These are phyloP conservation scores for Phaeosphaeriaceae sp. DNA, from an alignment of 2,329 filamentous ascomycete species.

Conservation along the genomic window DNA sequence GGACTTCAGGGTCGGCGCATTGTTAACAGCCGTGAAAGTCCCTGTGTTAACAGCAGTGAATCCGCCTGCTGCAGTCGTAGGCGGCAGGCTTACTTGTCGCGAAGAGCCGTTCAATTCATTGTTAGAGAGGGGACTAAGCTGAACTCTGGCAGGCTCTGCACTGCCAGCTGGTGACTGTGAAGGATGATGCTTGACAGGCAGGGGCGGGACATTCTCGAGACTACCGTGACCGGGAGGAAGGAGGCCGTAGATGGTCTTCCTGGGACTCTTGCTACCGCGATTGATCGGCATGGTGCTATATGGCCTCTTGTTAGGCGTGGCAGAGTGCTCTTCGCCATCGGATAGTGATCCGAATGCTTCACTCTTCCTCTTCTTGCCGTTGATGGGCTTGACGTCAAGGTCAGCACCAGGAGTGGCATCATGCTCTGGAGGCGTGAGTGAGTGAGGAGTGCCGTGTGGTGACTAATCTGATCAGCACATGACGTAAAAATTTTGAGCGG, in stretches of 20 bases:
- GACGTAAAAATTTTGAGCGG: not conserved
- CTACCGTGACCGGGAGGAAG: constrained; percentile 26
- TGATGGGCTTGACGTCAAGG: constrained; percentile 28
- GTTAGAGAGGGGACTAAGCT: constrained; percentile 37
- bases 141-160: constrained; percentile 28
- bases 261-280: constrained; percentile 34
- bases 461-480: constrained; percentile 34
- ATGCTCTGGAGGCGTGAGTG: constrained; percentile 32
- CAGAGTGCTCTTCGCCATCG: constrained; percentile 37
- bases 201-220: constrained; percentile 36
- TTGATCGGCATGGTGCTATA: constrained; percentile 37
- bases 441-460: constrained; percentile 37
- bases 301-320: constrained; percentile 35
- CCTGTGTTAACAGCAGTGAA: constrained; percentile 30
- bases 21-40: constrained; percentile 36
- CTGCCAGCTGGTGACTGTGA: constrained; percentile 24
- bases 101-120: constrained; percentile 38
- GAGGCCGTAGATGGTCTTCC: constrained; percentile 36
- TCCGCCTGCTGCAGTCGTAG: constrained; percentile 17
- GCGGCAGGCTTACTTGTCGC: constrained; percentile 16
- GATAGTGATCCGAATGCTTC: constrained; percentile 36
- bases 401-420: constrained; percentile 27
- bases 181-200: constrained; percentile 27
- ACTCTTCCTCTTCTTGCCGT: constrained; percentile 44
- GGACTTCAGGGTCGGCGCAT: constrained; percentile 15